A percentile compares a stretch with the other conserved stretches of the same genome.
Evolutionary conservation across 2,329 filamentous ascomycete species (phyloP).

Genomic region (Oidium heveae): DNA sequence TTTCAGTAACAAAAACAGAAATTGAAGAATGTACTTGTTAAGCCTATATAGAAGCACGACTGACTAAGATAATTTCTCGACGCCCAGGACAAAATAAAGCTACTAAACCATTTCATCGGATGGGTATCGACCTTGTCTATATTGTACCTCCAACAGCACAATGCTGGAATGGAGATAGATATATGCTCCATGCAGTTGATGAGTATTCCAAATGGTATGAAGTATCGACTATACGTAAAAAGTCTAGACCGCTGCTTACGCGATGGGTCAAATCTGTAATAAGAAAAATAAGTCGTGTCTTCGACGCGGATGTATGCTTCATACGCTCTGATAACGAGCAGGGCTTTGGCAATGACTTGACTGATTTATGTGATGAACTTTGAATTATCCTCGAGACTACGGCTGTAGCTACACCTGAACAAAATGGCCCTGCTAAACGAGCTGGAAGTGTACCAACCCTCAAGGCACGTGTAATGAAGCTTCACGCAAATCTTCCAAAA

Average conservation of each 20-base stretch:
- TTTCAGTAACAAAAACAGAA: neutral
- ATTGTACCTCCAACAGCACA: neutral
- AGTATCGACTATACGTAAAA: neutral
- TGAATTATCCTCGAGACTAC: neutral
- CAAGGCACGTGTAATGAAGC: neutral
- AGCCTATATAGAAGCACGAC: neutral
- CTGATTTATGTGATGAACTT: neutral
- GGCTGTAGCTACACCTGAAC: neutral
- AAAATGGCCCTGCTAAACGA: neutral
- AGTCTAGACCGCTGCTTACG: neutral
- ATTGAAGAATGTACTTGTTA: neutral
- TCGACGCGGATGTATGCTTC: neutral
- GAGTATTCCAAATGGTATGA: neutral
- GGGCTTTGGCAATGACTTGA: neutral
- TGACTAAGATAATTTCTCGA: neutral
- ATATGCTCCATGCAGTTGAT: neutral
- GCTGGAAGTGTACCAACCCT: neutral
- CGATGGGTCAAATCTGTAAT: neutral
- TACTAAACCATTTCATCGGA: neutral
- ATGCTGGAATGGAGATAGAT: constrained; percentile 1
- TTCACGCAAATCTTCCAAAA: neutral
- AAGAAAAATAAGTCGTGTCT: neutral
- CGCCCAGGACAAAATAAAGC: neutral
- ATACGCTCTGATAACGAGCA: neutral
- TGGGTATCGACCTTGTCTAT: neutral